Evolutionary conservation across 306 rosid genomes (phyloP).

Genomic region (Castanopsis chinensis): DNA sequence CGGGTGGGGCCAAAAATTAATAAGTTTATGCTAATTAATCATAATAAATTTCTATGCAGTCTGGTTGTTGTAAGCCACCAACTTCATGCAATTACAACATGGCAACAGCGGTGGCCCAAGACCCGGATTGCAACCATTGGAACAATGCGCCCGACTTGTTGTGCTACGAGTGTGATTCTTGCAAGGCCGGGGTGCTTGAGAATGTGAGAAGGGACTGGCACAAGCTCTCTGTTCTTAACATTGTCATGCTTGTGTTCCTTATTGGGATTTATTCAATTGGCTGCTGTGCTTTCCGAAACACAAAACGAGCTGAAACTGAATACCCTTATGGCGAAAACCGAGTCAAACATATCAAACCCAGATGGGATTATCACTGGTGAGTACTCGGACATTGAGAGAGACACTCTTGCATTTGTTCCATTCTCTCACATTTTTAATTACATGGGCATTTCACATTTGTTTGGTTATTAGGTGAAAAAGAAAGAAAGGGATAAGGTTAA

Average conservation of each 20-base stretch:
- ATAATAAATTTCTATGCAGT: slow-evolving; percentile 29
- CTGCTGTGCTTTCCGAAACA: slow-evolving; percentile 86
- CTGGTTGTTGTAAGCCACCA: slow-evolving; percentile 96
- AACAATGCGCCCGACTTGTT: slow-evolving; percentile 61
- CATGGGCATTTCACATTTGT: no score
- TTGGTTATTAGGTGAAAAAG: no score
- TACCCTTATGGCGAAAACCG: slow-evolving; percentile 70
- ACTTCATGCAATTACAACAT: slow-evolving; percentile 64
- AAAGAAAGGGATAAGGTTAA: background rate
- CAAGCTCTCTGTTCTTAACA: slow-evolving; percentile 73
- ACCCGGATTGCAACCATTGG: slow-evolving; percentile 87
- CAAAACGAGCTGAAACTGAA: slow-evolving; percentile 65
- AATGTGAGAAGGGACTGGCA: slow-evolving; percentile 74
- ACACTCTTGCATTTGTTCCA: background rate
- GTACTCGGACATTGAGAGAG: background rate
- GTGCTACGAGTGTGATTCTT: slow-evolving; percentile 91
- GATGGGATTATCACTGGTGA: slow-evolving; percentile 88
- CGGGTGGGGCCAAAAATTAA: no score
- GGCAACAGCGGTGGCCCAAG: slow-evolving; percentile 42
- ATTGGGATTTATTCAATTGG: slow-evolving; percentile 78
- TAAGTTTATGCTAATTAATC: no score
- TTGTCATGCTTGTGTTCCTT: slow-evolving; percentile 62
- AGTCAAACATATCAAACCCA: slow-evolving; percentile 76
- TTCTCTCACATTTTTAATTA: background rate
- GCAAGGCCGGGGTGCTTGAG: slow-evolving; percentile 93